These are phyloP conservation scores for Turritis glabra DNA, from an alignment of 345 rosid species.

Conservation along the genomic window DNA sequence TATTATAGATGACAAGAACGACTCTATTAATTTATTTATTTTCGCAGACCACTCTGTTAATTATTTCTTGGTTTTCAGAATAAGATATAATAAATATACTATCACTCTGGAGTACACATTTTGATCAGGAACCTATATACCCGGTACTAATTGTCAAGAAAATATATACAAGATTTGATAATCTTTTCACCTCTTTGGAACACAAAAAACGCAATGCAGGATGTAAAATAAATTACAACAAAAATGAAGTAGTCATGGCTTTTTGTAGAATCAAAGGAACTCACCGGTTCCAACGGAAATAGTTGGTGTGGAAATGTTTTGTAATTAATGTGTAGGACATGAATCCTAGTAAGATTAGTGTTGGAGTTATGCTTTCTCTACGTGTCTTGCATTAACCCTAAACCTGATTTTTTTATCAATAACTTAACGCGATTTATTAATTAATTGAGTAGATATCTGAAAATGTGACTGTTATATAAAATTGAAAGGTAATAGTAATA, in stretches of 20 bases:
- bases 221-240: neutral
- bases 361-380: constrained; percentile 32
- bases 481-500: neutral
- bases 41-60: no score
- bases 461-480: no score
- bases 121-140: no score
- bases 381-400: constrained; percentile 37
- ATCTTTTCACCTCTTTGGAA: neutral
- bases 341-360: constrained; percentile 28
- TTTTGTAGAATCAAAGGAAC: neutral
- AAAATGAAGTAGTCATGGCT: neutral
- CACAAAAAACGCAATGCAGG: neutral
- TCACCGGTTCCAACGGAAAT: constrained; percentile 6
- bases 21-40: no score
- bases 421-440: neutral
- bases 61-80: no score
- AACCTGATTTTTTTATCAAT: neutral
- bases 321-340: neutral
- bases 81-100: no score
- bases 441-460: neutral
- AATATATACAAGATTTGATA: no score
- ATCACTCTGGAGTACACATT: no score
- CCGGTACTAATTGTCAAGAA: no score
- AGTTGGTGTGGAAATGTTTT: constrained; percentile 11
- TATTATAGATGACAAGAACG: no score